phyloP scores from a whole-genome alignment of 2,329 filamentous ascomycete species.

The Aspergillus sp. region DNA sequence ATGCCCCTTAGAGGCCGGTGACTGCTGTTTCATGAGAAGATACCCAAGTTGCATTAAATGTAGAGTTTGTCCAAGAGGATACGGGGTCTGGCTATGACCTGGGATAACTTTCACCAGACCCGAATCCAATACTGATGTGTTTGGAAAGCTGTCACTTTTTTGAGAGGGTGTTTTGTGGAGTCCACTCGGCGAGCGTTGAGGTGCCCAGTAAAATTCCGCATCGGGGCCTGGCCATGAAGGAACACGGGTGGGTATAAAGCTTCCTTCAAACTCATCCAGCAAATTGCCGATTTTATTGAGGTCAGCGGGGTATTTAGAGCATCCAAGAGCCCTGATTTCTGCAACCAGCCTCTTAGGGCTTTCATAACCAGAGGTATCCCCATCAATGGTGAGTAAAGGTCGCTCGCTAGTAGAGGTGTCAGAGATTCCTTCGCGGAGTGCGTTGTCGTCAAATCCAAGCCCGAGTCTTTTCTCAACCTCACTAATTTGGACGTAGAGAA shows the following conservation, averaged over 20 bases:
- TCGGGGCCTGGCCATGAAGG: constrained; percentile 1
- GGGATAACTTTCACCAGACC: constrained; percentile 33
- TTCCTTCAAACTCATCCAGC: constrained; percentile 37
- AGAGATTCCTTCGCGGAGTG: constrained; percentile 19
- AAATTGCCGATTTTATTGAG: constrained; percentile 29
- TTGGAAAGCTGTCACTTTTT: constrained; percentile 10
- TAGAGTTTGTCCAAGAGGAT: constrained; percentile 21
- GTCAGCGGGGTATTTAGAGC: constrained; percentile 29
- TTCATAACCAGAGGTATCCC: constrained; percentile 24
- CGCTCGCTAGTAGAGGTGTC: constrained; percentile 19
- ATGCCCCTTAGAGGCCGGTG: neutral
- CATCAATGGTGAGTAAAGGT: constrained; percentile 26
- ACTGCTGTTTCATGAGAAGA: constrained; percentile 25
- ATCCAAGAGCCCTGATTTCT: constrained; percentile 29
- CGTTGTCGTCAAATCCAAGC: constrained; percentile 26
- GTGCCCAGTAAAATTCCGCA: constrained; percentile 33
- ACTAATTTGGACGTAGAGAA: constrained; percentile 28
- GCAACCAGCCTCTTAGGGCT: constrained; percentile 25
- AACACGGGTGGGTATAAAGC: constrained; percentile 22
- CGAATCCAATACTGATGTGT: constrained; percentile 25
- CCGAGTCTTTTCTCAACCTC: constrained; percentile 33
- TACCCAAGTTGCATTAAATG: constrained; percentile 40
- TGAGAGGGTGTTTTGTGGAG: constrained; percentile 19
- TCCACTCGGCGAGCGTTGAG: constrained; percentile 34
- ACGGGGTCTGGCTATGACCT: constrained; percentile 21